Percentiles rank a stretch among this genome's conserved stretches.
Conservation (phyloP, 2,329 filamentous ascomycete species). For the Fusarium multiceps region DNA sequence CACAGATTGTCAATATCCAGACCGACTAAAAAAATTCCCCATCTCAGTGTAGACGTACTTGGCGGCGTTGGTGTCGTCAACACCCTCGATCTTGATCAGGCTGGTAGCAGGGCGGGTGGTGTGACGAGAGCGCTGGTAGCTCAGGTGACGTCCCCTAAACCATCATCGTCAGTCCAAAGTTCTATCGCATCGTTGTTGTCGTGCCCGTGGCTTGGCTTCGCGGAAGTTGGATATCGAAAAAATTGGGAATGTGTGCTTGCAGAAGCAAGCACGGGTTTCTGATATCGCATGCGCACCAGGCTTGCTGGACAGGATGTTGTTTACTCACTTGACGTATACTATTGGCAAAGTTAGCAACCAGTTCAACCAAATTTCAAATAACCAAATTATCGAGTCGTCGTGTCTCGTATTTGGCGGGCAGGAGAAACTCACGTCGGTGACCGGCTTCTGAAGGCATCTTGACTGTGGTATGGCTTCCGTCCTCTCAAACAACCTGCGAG, state of each 20-base stretch:
- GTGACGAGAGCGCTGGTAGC: slow-evolving; percentile 96
- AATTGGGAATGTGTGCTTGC: slow-evolving; percentile 33
- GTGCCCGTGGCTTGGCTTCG: slow-evolving; percentile 42
- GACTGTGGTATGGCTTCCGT: slow-evolving; percentile 62
- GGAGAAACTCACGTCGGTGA: slow-evolving; percentile 81
- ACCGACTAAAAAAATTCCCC: not conserved
- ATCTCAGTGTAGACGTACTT: slow-evolving; percentile 68
- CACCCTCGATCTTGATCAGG: slow-evolving; percentile 98
- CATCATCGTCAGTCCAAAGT: slow-evolving; percentile 48
- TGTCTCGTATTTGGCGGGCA: slow-evolving; percentile 26
- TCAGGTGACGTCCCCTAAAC: slow-evolving; percentile 92
- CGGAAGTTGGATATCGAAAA: slow-evolving; percentile 39
- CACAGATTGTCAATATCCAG: slow-evolving; percentile 42
- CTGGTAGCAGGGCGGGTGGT: slow-evolving; percentile 89
- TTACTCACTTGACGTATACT: slow-evolving; percentile 92
- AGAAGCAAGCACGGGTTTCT: slow-evolving; percentile 15
- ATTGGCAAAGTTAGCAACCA: slow-evolving; percentile 53
- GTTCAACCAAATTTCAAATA: slow-evolving; percentile 33
- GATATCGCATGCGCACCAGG: slow-evolving; percentile 33
- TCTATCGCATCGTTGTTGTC: slow-evolving; percentile 35
- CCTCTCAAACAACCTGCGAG: slow-evolving; percentile 60
- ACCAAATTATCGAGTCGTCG: slow-evolving; percentile 15
- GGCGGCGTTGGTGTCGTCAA: slow-evolving; percentile 89
- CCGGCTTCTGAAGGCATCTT: slow-evolving; percentile 90
- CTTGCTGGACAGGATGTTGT: slow-evolving; percentile 16